Evolutionary conservation across 345 rosid genomes (phyloP), one percentile per base, ranked within the genome.

Genomic region (Arabidopsis suecica): DNA sequence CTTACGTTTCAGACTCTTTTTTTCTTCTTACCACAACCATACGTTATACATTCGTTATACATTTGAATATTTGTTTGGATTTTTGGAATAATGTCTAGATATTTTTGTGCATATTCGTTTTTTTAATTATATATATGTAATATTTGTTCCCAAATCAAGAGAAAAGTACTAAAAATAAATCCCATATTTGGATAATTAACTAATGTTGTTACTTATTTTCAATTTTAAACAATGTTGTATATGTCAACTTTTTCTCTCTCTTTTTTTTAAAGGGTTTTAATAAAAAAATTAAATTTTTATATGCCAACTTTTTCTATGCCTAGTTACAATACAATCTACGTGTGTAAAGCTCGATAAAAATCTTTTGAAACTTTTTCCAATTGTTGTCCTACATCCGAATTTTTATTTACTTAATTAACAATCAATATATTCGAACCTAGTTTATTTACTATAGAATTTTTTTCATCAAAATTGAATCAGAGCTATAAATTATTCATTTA

Each of bases 1-100:
- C 68, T 59, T 70, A 22, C 53, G 76, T 63, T 57, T 70, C 23
- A 51, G 74, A 61, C 71, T 61, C 28, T 56, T 77, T 69, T 60
- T 14, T 51, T 37, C 67, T 57, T 64, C 53, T 64, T 71, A 69
- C 76, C 72, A 63, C 61, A 64, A 65, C 80, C 80, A 77, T 77
- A 64, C 80, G 72, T 77, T 77, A 63, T 25, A 48, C 51, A 63
- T 62, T 76, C n/a, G n/a, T n/a, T n/a, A n/a, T 25, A 48, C 59
- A 63, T 62, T 76, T 55, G 65, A 70, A 63, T 45, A 40, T 57
- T 33, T 32, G 20, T 63, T 71, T 64, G 22, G 66, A 48, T 67
- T 45, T 65, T 71, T 44, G 54, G 67, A 64, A 57, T 55, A 55
- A 64, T 32, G 54, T 70, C 65, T 63, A 64, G 28, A 71, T 56